A percentile compares a stretch with the other conserved stretches of the same genome.
These are phyloP conservation scores for Psilocybe tampanensis DNA, from an alignment of 768 basidiomycete genomes.

Conservation along the genomic window DNA sequence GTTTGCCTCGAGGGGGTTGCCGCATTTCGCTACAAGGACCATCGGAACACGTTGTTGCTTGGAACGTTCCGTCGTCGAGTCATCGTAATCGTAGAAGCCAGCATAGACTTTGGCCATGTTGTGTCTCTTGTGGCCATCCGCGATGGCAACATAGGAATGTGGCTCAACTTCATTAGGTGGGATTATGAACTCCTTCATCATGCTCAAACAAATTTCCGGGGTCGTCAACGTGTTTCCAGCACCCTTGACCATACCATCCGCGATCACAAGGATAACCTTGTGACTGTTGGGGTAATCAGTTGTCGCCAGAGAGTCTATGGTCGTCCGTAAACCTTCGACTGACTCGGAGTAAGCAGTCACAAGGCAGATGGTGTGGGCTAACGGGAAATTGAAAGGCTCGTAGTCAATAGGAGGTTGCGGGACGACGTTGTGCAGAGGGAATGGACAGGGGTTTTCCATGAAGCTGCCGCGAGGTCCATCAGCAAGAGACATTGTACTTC, in stretches of 20 bases:
- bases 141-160: conserved; percentile 97
- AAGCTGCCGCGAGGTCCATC: conserved; percentile 54
- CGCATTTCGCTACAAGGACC: conserved; percentile 93
- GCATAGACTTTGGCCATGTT: conserved; percentile 99
- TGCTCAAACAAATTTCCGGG: conserved; percentile 89
- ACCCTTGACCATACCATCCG: conserved; percentile 98
- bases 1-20: conserved; percentile 86
- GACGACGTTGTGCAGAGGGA: conserved; percentile 88
- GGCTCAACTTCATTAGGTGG: conserved; percentile 83
- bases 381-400: conserved; percentile 95
- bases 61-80: conserved; percentile 81
- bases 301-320: conserved; percentile 96
- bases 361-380: conserved; percentile 91
- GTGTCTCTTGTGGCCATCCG: conserved; percentile 99
- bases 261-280: conserved; percentile 93
- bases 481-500: conserved; percentile 77
- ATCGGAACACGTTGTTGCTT: conserved; percentile 98
- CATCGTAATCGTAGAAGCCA: conserved; percentile 95
- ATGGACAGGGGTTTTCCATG: conserved; percentile 80
- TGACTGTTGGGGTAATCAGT: conserved; percentile 99
- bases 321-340: conserved; percentile 93
- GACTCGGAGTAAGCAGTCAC: conserved; percentile 99
- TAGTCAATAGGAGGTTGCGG: conserved; percentile 91
- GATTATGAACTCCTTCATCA: conserved; percentile 97
- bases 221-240: conserved; percentile 88